A percentile compares a stretch with the other conserved stretches of the same genome.
These are phyloP conservation scores for Saccharomycopsis javanensis DNA, from an alignment of 805 yeast species.

Conservation along the genomic window DNA sequence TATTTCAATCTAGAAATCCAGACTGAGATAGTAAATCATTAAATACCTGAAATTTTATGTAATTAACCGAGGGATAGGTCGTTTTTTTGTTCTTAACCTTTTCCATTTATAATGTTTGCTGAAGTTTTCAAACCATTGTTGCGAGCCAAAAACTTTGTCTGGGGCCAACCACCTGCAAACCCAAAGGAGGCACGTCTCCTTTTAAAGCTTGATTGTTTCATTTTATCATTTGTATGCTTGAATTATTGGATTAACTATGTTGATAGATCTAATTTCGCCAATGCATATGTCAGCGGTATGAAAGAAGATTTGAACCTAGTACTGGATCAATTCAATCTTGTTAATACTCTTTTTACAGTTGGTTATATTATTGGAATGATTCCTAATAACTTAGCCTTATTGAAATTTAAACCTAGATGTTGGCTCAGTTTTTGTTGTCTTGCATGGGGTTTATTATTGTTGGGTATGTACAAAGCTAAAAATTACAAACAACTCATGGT, in stretches of 20 bases:
- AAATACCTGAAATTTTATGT: no score
- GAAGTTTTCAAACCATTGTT: background rate
- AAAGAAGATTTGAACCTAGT: slow-evolving; percentile 40
- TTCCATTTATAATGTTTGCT: background rate
- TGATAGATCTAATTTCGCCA: slow-evolving; percentile 44
- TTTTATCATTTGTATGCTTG: slow-evolving; percentile 31
- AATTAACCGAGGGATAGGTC: no score
- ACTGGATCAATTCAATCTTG: slow-evolving; percentile 41
- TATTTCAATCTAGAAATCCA: no score
- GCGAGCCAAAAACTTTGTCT: slow-evolving; percentile 20
- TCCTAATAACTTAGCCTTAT: slow-evolving; percentile 47
- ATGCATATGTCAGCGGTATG: slow-evolving; percentile 62
- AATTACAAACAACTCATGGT: slow-evolving; percentile 42
- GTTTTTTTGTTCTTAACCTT: background rate
- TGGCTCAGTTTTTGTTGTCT: slow-evolving; percentile 47
- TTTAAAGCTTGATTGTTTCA: slow-evolving; percentile 32
- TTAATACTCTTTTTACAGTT: slow-evolving; percentile 47
- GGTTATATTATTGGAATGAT: slow-evolving; percentile 55
- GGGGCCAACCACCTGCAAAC: slow-evolving; percentile 29
- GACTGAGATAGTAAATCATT: no score
- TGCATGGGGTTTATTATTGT: slow-evolving; percentile 47
- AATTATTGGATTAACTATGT: slow-evolving; percentile 43
- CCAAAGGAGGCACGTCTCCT: slow-evolving; percentile 28
- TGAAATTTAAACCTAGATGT: slow-evolving; percentile 44
- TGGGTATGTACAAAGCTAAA: slow-evolving; percentile 40